A percentile compares a stretch with the other conserved stretches of the same genome.
Conservation (phyloP, 2,329 filamentous ascomycete genomes). For the Fusarium torreyae region DNA sequence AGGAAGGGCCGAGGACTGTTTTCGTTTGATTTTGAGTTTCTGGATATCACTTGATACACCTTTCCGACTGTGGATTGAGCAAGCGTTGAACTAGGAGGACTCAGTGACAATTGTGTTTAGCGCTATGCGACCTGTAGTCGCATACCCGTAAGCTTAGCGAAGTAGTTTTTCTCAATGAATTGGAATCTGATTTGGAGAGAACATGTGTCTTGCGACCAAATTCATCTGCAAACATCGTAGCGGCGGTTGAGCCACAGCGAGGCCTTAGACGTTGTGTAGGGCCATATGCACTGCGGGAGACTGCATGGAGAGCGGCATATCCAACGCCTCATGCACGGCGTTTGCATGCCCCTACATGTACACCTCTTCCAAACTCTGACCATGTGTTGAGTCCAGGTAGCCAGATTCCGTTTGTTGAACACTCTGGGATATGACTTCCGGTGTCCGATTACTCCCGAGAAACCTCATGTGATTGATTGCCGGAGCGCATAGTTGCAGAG, state of each 20-base stretch:
- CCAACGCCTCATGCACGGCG: neutral
- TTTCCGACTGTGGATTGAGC: neutral
- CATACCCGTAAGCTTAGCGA: neutral
- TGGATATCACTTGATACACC: neutral
- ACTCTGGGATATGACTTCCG: neutral
- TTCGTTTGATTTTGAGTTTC: constrained; percentile 24
- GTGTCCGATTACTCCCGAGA: neutral
- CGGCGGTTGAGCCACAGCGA: neutral
- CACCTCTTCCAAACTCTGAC: neutral
- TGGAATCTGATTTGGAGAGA: neutral
- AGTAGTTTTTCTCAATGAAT: neutral
- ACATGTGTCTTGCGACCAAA: neutral
- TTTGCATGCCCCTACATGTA: neutral
- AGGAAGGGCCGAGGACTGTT: neutral
- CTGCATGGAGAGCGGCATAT: neutral
- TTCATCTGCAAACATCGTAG: neutral
- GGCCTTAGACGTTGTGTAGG: neutral
- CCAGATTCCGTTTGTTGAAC: neutral
- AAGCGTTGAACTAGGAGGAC: neutral
- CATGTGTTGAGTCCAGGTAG: neutral
- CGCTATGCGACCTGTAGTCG: too few species aligned
- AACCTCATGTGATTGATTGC: neutral
- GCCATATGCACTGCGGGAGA: neutral
- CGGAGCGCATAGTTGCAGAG: neutral
- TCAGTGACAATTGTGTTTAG: neutral